These are phyloP conservation scores for Trichoderma sp. DNA, from an alignment of 2,329 filamentous ascomycete genomes.

Conservation along the genomic window DNA sequence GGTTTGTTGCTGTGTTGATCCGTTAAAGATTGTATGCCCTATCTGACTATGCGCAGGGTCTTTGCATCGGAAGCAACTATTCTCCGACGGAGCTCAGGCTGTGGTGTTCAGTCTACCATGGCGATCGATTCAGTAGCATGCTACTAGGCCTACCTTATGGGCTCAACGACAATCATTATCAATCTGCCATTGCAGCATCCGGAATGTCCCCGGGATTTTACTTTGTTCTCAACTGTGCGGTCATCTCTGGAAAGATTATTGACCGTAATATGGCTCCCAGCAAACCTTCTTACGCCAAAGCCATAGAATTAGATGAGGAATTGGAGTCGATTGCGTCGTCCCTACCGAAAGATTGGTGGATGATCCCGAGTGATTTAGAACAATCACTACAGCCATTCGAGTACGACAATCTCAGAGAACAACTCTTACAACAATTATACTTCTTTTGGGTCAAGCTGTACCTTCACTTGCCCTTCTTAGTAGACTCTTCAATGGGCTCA, in stretches of 20 bases:
- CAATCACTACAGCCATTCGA: constrained; percentile 25
- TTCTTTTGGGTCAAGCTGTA: constrained; percentile 48
- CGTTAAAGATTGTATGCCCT: no score
- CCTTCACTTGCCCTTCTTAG: constrained; percentile 48
- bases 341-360: constrained; percentile 43
- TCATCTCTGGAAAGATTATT: constrained; percentile 45
- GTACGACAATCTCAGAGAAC: constrained; percentile 37
- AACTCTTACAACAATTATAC: constrained; percentile 44
- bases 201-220: constrained; percentile 21
- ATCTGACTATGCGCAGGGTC: constrained; percentile 18
- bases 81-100: constrained; percentile 32
- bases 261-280: constrained; percentile 42
- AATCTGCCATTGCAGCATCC: neutral
- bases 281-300: constrained; percentile 39
- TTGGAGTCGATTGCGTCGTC: constrained; percentile 42
- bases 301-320: constrained; percentile 46
- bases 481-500: constrained; percentile 33
- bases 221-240: constrained; percentile 33
- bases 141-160: constrained; percentile 44
- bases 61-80: constrained; percentile 8
- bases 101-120: constrained; percentile 32
- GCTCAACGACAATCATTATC: constrained; percentile 26
- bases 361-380: constrained; percentile 32
- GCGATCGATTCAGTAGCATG: constrained; percentile 47
- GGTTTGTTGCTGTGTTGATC: constrained; percentile 34